Conservation (phyloP, 257 asterid genomes). For the Osmanthus fragrans region DNA sequence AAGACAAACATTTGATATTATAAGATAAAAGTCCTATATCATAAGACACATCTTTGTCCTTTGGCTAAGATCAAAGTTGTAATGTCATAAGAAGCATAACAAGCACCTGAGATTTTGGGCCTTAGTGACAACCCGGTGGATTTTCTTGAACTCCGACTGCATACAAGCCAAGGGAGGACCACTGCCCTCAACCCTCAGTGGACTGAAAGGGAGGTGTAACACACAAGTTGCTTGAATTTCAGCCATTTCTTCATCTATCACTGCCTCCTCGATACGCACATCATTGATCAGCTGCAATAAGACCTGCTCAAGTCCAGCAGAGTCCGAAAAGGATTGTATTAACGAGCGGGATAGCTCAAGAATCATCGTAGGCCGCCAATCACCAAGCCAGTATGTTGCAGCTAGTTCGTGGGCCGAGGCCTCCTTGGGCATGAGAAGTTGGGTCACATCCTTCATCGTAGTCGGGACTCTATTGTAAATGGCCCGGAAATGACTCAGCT, state of each 20-base stretch:
- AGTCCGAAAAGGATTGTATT: constrained; percentile 44
- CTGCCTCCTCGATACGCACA: constrained; percentile 77
- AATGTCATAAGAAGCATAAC: neutral
- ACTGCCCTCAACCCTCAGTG: constrained; percentile 12
- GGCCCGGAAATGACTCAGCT: constrained; percentile 50
- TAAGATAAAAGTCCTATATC: neutral
- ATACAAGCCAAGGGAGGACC: constrained; percentile 37
- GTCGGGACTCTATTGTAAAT: constrained; percentile 53
- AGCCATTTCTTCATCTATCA: constrained; percentile 81
- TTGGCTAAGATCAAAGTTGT: neutral
- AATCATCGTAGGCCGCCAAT: constrained; percentile 87
- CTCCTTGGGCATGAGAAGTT: constrained; percentile 68
- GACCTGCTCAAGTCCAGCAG: constrained; percentile 42
- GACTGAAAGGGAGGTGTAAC: constrained; percentile 70
- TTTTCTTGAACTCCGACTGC: constrained; percentile 59
- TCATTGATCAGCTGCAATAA: constrained; percentile 60
- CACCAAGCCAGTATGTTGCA: constrained; percentile 76
- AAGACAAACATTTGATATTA: neutral
- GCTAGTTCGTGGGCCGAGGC: constrained; percentile 64
- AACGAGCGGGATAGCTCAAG: constrained; percentile 58
- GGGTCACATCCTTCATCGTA: constrained; percentile 52
- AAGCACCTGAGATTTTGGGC: constrained; percentile 74
- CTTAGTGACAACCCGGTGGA: constrained; percentile 64
- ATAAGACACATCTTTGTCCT: neutral
- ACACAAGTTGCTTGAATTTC: constrained; percentile 82